Conservation (phyloP, 2,329 filamentous ascomycete species). For the Pestalotiopsis sp. region DNA sequence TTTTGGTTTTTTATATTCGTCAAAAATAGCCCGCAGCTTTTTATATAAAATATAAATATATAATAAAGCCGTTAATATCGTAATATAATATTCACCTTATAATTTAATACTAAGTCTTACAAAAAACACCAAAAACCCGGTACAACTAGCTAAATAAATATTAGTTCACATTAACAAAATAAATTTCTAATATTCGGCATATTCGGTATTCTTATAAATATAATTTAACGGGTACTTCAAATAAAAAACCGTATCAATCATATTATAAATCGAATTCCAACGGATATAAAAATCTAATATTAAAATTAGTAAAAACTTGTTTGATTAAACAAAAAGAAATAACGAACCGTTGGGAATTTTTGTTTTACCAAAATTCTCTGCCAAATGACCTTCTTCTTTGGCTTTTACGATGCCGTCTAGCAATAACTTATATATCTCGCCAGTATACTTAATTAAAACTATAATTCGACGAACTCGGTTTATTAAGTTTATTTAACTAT, state of each 20-base stretch:
- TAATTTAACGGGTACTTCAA: not conserved
- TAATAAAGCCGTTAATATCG: not conserved
- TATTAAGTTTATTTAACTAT: too few species aligned
- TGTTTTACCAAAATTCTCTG: not conserved
- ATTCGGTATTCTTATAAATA: not conserved
- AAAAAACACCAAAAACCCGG: not conserved
- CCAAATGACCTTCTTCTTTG: not conserved
- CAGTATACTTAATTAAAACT: too few species aligned
- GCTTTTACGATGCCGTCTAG: not conserved
- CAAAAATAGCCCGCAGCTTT: not conserved
- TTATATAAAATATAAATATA: not conserved
- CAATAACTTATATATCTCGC: not conserved
- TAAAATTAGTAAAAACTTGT: not conserved
- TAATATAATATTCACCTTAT: not conserved
- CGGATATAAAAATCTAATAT: not conserved
- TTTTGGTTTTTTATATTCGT: not conserved
- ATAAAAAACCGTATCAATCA: not conserved
- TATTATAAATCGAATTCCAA: constrained; percentile 2
- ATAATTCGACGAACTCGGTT: too few species aligned
- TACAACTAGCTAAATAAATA: constrained; percentile 1
- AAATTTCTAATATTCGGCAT: not conserved
- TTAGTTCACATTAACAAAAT: not conserved
- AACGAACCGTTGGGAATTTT: not conserved
- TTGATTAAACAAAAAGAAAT: not conserved
- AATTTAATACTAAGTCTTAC: not conserved